A percentile compares a stretch with the other conserved stretches of the same genome.
Evolutionary conservation across 306 rosid genomes (phyloP).

Genomic region (Prunus mume): DNA sequence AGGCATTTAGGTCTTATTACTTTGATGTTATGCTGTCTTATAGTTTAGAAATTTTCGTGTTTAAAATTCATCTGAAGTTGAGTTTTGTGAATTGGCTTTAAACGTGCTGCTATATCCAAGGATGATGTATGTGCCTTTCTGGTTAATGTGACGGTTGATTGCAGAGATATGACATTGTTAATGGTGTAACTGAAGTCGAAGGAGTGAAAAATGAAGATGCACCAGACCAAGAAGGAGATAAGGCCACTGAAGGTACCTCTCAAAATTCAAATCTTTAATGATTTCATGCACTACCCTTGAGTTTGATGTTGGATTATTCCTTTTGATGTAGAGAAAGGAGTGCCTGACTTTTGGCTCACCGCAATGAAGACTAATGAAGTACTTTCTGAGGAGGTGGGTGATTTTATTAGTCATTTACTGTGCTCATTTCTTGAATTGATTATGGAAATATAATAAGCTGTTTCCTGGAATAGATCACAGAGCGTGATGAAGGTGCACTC

Average conservation of each 20-base stretch:
- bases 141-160: slow-evolving; percentile 16
- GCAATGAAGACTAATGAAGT: slow-evolving; percentile 82
- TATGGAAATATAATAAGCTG: slow-evolving; percentile 10
- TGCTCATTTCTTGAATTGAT: slow-evolving; percentile 12
- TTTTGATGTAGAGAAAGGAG: slow-evolving; percentile 65
- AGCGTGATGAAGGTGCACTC: slow-evolving; percentile 86
- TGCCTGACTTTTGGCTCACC: slow-evolving; percentile 73
- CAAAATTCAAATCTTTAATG: slow-evolving; percentile 2
- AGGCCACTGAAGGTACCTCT: slow-evolving; percentile 41
- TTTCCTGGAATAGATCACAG: slow-evolving; percentile 49
- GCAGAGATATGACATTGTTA: slow-evolving; percentile 70
- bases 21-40: slow-evolving; percentile 9
- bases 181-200: slow-evolving; percentile 62
- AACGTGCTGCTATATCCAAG: slow-evolving; percentile 12
- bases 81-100: not conserved
- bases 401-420: not conserved
- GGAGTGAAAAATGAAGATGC: slow-evolving; percentile 37
- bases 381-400: slow-evolving; percentile 69
- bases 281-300: slow-evolving; percentile 18
- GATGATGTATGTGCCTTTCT: slow-evolving; percentile 1
- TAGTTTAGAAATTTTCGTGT: not conserved
- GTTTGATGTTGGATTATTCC: slow-evolving; percentile 16
- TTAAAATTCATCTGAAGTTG: not conserved
- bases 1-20: not conserved
- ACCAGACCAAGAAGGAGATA: slow-evolving; percentile 38